Evolutionary conservation across 129 eudicot species (phyloP).

Genomic region (Silybum marianum): DNA sequence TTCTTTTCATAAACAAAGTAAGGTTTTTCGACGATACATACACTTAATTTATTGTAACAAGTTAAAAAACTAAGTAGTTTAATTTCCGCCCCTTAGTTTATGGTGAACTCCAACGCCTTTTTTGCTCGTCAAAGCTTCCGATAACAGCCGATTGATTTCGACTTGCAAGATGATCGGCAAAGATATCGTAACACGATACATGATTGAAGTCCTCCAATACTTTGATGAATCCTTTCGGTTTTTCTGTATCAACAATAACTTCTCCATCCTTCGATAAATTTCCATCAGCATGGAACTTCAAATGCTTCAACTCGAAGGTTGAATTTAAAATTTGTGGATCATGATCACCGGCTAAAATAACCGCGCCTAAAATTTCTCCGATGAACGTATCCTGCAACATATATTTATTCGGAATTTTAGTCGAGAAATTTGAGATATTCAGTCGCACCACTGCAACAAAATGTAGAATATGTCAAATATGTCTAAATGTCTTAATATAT

Average conservation of each 20-base stretch:
- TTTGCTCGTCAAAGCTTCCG: conserved; percentile 72
- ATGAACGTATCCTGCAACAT: conserved; percentile 63
- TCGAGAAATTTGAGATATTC: background rate
- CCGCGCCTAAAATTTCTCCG: conserved; percentile 82
- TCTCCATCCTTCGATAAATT: conserved; percentile 59
- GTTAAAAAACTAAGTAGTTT: background rate
- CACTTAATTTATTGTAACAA: background rate
- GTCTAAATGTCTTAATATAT: background rate
- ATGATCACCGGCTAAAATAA: conserved; percentile 44
- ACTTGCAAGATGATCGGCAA: conserved; percentile 47
- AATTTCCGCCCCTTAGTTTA: too few species aligned
- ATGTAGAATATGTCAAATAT: background rate
- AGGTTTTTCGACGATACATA: background rate
- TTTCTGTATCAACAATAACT: conserved; percentile 39
- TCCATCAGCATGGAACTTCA: conserved; percentile 57
- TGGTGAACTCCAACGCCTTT: conserved; percentile 54
- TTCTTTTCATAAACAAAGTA: background rate
- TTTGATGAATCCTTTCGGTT: conserved; percentile 39
- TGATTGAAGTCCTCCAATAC: conserved; percentile 52
- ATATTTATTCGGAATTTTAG: background rate
- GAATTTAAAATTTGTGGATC: conserved; percentile 40
- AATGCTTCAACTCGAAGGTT: conserved; percentile 24
- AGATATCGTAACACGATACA: conserved; percentile 44
- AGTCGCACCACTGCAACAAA: background rate
- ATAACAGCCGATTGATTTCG: conserved; percentile 68